phyloP scores from a whole-genome alignment of 2,329 filamentous ascomycete genomes.

The Sporothrix inflata region DNA sequence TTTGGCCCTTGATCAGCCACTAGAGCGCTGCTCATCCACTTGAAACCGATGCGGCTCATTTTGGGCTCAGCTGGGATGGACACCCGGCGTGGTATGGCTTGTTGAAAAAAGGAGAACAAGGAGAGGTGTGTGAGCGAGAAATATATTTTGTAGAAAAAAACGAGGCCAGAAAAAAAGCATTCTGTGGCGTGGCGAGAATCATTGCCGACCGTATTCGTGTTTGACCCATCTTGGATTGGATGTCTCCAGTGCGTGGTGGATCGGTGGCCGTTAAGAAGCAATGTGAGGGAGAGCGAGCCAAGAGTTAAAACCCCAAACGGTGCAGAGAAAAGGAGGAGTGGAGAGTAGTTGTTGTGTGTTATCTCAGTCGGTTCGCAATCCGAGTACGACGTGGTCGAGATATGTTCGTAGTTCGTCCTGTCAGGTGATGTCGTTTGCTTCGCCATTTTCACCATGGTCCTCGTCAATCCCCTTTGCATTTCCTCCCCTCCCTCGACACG shows the following conservation, averaged over 20 bases:
- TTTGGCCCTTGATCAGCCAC: slow-evolving; percentile 10
- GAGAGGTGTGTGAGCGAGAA: too few relatives aligned
- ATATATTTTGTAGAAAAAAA: background rate
- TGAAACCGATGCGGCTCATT: background rate
- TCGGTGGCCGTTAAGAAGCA: background rate
- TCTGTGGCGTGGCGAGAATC: background rate
- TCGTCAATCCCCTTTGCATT: background rate
- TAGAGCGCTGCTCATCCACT: background rate
- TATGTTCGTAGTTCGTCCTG: background rate
- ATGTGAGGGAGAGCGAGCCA: background rate
- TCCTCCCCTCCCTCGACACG: background rate
- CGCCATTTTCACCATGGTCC: background rate
- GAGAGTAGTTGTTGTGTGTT: background rate
- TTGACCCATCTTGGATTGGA: background rate
- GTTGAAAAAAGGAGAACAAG: background rate
- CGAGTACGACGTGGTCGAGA: background rate
- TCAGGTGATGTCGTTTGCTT: background rate
- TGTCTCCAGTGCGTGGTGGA: background rate
- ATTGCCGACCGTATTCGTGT: background rate
- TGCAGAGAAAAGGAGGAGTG: slow-evolving; percentile 19
- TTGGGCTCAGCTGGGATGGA: background rate
- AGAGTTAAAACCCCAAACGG: background rate
- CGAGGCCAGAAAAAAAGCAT: background rate
- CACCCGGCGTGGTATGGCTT: background rate
- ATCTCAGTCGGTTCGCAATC: background rate